Evolutionary conservation across 1,139 yeast genomes (phyloP).

Genomic region (Petasospora rhodanensis): DNA sequence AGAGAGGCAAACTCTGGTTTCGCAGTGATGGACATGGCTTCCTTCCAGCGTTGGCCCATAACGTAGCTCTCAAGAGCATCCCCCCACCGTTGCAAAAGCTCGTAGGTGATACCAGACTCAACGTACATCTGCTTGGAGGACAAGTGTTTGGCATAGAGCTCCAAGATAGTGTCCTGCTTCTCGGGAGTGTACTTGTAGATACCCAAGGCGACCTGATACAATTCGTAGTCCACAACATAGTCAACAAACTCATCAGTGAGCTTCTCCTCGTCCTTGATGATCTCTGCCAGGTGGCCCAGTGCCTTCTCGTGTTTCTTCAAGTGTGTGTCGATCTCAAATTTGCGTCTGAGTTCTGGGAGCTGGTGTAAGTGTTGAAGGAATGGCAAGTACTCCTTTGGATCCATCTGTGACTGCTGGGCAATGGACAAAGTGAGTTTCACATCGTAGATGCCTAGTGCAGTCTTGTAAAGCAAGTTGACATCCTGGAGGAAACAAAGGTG

Average conservation of each 20-base stretch:
- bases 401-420: conserved; percentile 96
- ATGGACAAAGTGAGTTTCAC: conserved; percentile 73
- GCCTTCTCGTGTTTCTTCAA: conserved; percentile 69
- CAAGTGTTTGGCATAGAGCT: conserved; percentile 59
- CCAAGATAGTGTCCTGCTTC: conserved; percentile 52
- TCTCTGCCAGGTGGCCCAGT: conserved; percentile 55
- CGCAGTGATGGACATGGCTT: conserved; percentile 63
- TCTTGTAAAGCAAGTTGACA: conserved; percentile 73
- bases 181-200: conserved; percentile 55
- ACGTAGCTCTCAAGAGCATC: conserved; percentile 69
- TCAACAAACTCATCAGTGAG: conserved; percentile 58
- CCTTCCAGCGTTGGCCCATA: conserved; percentile 75
- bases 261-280: conserved; percentile 34
- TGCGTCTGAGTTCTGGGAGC: conserved; percentile 60
- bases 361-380: conserved; percentile 77
- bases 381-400: conserved; percentile 95
- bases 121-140: conserved; percentile 48
- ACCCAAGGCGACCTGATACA: conserved; percentile 65
- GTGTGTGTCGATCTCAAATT: conserved; percentile 76
- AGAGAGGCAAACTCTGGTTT: conserved; percentile 35
- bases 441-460: conserved; percentile 80
- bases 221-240: conserved; percentile 68
- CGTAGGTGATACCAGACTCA: conserved; percentile 79
- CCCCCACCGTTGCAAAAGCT: conserved; percentile 51
- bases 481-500: conserved; percentile 91